Conservation (phyloP, 768 basidiomycete genomes). For the Rubroboletus pulcherrimus region DNA sequence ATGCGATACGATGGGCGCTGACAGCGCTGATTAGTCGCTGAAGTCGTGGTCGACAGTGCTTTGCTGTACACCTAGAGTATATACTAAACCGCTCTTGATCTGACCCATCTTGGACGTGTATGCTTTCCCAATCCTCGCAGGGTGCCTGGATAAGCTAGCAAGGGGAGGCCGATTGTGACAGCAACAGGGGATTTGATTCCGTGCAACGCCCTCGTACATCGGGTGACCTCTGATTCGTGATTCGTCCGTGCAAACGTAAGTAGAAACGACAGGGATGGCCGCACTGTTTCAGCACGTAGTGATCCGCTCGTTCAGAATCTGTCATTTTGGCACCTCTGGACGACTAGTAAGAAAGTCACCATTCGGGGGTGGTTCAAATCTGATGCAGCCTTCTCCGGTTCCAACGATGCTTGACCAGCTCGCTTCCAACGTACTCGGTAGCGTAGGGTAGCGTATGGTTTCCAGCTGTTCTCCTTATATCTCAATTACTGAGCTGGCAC, state of each 20-base stretch:
- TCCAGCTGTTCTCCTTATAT: not conserved
- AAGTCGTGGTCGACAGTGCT: not conserved
- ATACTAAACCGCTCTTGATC: not conserved
- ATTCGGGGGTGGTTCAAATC: not conserved
- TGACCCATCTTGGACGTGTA: not conserved
- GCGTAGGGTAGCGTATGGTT: not conserved
- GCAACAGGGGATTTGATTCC: constrained; percentile 1
- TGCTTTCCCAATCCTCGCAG: not conserved
- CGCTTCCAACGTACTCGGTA: not conserved
- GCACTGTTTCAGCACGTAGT: constrained; percentile 5
- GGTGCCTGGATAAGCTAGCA: not conserved
- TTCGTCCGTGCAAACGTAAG: constrained; percentile 1
- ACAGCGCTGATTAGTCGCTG: not conserved
- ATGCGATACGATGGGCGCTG: not conserved
- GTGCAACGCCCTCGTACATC: constrained; percentile 1
- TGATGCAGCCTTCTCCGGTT: not conserved
- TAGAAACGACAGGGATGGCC: not conserved
- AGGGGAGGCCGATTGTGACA: not conserved
- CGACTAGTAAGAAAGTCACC: not conserved
- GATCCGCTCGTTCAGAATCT: not conserved
- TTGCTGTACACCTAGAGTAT: not conserved
- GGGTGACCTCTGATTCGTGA: constrained; percentile 3
- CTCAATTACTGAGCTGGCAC: not conserved
- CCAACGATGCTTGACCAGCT: not conserved
- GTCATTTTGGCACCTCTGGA: not conserved